Conservation (phyloP, 129 eudicot species). For the Smallanthus sonchifolius region DNA sequence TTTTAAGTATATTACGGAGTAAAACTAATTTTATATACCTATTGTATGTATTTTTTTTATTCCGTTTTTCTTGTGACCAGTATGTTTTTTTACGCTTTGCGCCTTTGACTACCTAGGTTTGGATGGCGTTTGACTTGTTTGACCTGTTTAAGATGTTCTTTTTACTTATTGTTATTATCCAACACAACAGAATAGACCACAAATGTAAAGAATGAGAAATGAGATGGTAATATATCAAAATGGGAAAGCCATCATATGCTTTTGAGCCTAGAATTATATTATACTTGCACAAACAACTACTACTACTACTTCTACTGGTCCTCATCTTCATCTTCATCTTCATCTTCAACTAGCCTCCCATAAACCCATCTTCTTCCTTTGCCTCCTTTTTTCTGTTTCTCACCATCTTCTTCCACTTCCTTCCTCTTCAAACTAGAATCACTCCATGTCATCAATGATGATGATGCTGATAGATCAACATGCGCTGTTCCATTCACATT, state of each 20-base stretch:
- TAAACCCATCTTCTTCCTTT: slow-evolving; percentile 78
- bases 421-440: slow-evolving; percentile 23
- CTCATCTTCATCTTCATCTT: slow-evolving; percentile 9
- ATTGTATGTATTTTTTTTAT: no score
- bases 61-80: no score
- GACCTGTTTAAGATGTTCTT: no score
- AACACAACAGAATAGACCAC: neutral
- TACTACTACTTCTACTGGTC: neutral
- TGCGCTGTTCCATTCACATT: slow-evolving; percentile 31
- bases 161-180: neutral
- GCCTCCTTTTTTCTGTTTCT: slow-evolving; percentile 22
- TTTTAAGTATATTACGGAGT: no score
- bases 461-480: neutral
- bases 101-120: no score
- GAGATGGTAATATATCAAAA: slow-evolving; percentile 15
- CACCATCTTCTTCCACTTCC: slow-evolving; percentile 27
- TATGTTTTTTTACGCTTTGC: no score
- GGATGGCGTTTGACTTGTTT: no score
- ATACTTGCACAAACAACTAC: slow-evolving; percentile 23
- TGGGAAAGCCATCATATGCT: slow-evolving; percentile 13
- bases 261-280: slow-evolving; percentile 13
- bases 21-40: no score
- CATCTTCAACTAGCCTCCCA: slow-evolving; percentile 75
- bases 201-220: neutral
- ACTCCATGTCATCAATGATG: slow-evolving; percentile 13